A percentile compares a stretch with the other conserved stretches of the same genome.
These are phyloP conservation scores for Spatholobus suberectus DNA, from an alignment of 306 rosid genomes.

Conservation along the genomic window DNA sequence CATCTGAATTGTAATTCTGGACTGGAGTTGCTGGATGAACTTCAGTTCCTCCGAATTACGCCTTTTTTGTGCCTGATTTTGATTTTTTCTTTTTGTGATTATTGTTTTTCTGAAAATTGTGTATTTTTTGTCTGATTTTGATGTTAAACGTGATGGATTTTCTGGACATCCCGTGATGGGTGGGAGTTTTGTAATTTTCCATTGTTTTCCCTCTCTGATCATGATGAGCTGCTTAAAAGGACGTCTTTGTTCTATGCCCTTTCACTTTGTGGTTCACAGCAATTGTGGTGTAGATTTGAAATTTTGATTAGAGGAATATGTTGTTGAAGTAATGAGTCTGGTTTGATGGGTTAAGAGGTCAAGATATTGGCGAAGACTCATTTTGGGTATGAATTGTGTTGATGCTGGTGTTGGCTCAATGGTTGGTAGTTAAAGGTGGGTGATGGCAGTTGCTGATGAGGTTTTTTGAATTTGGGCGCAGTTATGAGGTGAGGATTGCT, in stretches of 20 bases:
- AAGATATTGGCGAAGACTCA: not conserved
- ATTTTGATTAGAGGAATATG: constrained; percentile 3
- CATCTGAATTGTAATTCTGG: constrained; percentile 27
- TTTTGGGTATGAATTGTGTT: not conserved
- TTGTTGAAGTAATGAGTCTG: constrained; percentile 14
- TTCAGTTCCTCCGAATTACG: not conserved
- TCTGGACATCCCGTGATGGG: not conserved
- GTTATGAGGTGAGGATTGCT: not conserved
- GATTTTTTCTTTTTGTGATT: not conserved
- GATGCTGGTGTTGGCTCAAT: constrained; percentile 19
- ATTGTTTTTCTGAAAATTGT: constrained; percentile 22
- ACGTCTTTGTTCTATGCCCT: not conserved
- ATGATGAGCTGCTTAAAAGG: not conserved
- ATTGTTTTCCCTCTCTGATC: not conserved
- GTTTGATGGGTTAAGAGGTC: constrained; percentile 12
- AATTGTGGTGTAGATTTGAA: constrained; percentile 8
- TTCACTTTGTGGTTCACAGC: not conserved
- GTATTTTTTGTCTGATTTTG: constrained; percentile 8
- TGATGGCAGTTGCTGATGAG: not conserved
- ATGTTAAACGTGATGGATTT: constrained; percentile 2
- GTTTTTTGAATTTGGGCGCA: not conserved
- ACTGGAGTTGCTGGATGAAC: not conserved
- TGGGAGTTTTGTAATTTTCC: constrained; percentile 5
- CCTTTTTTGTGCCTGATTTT: not conserved
- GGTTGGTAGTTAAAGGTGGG: not conserved